Evolutionary conservation across 495 filamentous ascomycete species (phyloP).

Genomic region (Xylaria scruposa): DNA sequence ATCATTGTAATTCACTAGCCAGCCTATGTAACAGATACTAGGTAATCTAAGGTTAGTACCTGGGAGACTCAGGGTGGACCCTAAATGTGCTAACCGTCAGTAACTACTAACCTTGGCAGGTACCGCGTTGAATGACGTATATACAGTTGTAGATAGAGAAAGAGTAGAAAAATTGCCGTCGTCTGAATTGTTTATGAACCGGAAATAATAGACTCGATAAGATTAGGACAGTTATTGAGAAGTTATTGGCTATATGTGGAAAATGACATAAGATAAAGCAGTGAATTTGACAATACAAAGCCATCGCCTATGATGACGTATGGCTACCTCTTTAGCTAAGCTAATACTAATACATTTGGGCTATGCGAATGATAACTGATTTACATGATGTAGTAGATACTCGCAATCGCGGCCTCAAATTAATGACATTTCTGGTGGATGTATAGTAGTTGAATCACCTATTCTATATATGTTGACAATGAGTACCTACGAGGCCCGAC

Average conservation of each 20-base stretch:
- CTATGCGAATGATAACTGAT: background rate
- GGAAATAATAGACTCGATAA: background rate
- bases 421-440: too few relatives aligned
- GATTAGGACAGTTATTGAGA: background rate
- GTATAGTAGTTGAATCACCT: background rate
- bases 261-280: background rate
- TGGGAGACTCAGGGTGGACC: too few relatives aligned
- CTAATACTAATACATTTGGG: background rate
- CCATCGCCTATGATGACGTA: background rate
- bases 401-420: too few relatives aligned
- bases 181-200: background rate
- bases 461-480: constrained; percentile 33
- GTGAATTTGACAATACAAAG: background rate
- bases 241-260: background rate
- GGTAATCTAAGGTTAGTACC: too few relatives aligned
- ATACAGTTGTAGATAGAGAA: background rate
- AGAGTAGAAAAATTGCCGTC: background rate
- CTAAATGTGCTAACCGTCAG: too few relatives aligned
- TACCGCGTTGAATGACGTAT: too few relatives aligned
- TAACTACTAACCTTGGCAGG: too few relatives aligned
- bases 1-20: background rate
- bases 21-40: background rate
- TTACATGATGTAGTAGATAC: too few relatives aligned
- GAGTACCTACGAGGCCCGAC: constrained; percentile 61
- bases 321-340: background rate